A percentile compares a stretch with the other conserved stretches of the same genome.
These are phyloP conservation scores for Coemansia biformis DNA, from an alignment of 192 early-diverging fungal genomes.

Conservation along the genomic window DNA sequence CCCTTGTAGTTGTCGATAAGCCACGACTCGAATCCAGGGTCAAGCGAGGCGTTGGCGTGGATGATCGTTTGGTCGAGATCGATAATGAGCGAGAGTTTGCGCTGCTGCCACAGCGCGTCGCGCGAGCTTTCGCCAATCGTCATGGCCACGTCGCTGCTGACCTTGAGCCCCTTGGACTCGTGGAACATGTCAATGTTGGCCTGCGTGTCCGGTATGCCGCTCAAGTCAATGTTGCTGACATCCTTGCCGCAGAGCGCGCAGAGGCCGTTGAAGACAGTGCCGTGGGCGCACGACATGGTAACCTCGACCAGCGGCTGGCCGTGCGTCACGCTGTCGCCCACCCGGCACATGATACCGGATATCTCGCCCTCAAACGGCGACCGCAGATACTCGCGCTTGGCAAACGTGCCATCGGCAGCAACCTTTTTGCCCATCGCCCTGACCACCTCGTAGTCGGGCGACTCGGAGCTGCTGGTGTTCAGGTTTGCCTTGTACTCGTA, in stretches of 20 bases:
- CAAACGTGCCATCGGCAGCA: conserved; percentile 20
- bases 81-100: conserved; percentile 83
- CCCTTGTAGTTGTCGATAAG: conserved; percentile 42
- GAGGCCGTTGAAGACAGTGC: conserved; percentile 66
- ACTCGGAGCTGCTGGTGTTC: conserved; percentile 3
- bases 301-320: conserved; percentile 21
- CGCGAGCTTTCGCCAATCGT: conserved; percentile 18
- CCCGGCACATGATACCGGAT: not conserved
- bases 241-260: conserved; percentile 81
- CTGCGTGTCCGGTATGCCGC: conserved; percentile 48
- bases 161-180: conserved; percentile 63
- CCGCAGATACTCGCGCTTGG: conserved; percentile 35
- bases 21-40: conserved; percentile 30
- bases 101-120: conserved; percentile 55
- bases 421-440: conserved; percentile 25
- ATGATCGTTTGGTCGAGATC: conserved; percentile 98
- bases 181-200: conserved; percentile 79
- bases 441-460: conserved; percentile 8
- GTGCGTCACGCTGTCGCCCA: conserved; percentile 21
- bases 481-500: conserved; percentile 38
- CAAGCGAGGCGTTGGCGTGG: conserved; percentile 62
- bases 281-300: conserved; percentile 65
- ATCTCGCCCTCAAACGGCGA: conserved; percentile 41
- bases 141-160: conserved; percentile 47
- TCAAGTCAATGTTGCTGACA: conserved; percentile 36